Evolutionary conservation across 2,329 filamentous ascomycete genomes (phyloP), one percentile per base, ranked within the genome.

Genomic region (Bipolaris oryzae): DNA sequence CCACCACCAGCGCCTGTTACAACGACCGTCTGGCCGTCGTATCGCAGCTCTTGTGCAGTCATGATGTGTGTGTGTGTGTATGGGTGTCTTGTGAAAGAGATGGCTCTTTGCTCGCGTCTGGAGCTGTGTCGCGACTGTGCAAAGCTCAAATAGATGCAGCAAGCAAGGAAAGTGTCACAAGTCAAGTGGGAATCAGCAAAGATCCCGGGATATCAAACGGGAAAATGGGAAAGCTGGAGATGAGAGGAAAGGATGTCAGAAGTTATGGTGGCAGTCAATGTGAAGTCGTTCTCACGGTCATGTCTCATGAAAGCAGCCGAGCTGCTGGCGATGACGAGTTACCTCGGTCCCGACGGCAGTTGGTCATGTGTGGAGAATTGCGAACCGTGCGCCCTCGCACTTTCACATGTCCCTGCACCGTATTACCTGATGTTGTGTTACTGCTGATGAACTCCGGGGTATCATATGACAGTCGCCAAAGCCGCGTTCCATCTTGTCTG

Each of bases 11-110:
- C 91, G 70, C 91, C 92, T 45, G 91, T 96, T 66, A 96, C 88
- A 66, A 96, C 91, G 70, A 93, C 90, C 67, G 91, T 92, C 83
- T 95, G 91, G 79, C 88, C 89, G 80, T 96, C 92, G 76, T 89
- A 96, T 72, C 92, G 86, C 73, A 96, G 81, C 63, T 81, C 76
- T 77, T 78, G 74, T 57, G 71, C 66, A 50, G 71, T 67, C 74
- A 76, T 76, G 53, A 54, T 74, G 62, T 61, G 50, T 46, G 13
- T n/a, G n/a, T n/a, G 46, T 38, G 13, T 53, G 15, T 25, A 11
- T 38, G 16, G 9, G 37, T 23, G 31, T 21, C 44, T 23, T 20
- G 20, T 15, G 47, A 55, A 54, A 33, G 37, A 21, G 39, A 41
- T 54, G 31, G 45, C 44, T 28, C 49, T 50, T 55, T 20, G 52